These are phyloP conservation scores for Cystofilobasidium bisporidii DNA, from an alignment of 768 basidiomycete genomes.

Conservation along the genomic window DNA sequence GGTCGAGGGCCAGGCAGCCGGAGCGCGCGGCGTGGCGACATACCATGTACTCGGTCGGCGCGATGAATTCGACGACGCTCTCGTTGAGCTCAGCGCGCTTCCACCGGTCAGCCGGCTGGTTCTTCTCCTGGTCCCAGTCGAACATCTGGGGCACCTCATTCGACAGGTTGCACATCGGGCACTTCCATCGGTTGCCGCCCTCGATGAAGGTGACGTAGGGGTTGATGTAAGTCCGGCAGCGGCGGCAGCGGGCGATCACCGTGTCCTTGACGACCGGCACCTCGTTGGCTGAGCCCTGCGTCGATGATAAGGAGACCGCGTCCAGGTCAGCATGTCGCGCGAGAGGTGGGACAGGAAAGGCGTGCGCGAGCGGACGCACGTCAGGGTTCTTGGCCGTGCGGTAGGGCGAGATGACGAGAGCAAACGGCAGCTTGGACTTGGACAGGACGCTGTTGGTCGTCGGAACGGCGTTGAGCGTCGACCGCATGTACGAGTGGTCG, in stretches of 20 bases:
- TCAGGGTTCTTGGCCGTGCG: slow-evolving; percentile 64
- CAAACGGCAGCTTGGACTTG: slow-evolving; percentile 86
- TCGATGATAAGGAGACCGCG: too few species aligned
- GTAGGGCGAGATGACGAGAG: slow-evolving; percentile 80
- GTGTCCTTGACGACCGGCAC: slow-evolving; percentile 89
- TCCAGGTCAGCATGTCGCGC: too few species aligned
- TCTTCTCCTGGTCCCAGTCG: slow-evolving; percentile 91
- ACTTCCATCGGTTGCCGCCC: slow-evolving; percentile 97
- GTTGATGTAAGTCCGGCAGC: slow-evolving; percentile 95
- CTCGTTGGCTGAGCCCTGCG: slow-evolving; percentile 35
- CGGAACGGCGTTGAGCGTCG: slow-evolving; percentile 84
- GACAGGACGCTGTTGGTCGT: slow-evolving; percentile 74
- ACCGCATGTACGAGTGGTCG: slow-evolving; percentile 82
- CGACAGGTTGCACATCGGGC: slow-evolving; percentile 96
- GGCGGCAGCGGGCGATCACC: slow-evolving; percentile 87
- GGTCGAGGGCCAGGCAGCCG: too few species aligned
- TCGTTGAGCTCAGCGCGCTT: slow-evolving; percentile 83
- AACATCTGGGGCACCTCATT: slow-evolving; percentile 98
- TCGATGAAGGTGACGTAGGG: slow-evolving; percentile 97
- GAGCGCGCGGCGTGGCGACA: neutral
- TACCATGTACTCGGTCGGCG: slow-evolving; percentile 97
- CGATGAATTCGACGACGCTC: slow-evolving; percentile 90
- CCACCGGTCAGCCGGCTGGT: slow-evolving; percentile 94
- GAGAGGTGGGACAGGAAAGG: too few species aligned
- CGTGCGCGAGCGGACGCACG: slow-evolving; percentile 35